A percentile compares a stretch with the other conserved stretches of the same genome.
These are phyloP conservation scores for Ogataea henricii DNA, from an alignment of 805 yeast genomes.

Conservation along the genomic window DNA sequence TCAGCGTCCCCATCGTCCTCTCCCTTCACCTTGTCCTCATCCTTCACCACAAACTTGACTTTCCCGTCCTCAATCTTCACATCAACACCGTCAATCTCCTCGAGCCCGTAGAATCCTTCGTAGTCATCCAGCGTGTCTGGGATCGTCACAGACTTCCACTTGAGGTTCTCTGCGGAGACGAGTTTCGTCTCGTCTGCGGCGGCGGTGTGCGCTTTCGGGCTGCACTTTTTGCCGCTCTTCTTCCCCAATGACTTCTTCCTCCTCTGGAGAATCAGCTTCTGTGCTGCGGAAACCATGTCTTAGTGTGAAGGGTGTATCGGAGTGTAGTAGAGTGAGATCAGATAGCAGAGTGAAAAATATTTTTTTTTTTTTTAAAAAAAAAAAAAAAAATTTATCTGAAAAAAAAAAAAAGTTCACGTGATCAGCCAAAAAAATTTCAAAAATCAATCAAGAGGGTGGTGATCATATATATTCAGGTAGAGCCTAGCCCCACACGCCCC, in stretches of 20 bases:
- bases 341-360: background rate
- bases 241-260: conserved; percentile 15
- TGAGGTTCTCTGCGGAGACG: conserved; percentile 52
- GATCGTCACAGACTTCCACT: conserved; percentile 82
- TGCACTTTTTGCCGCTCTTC: conserved; percentile 10
- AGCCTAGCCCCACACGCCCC: no score
- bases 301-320: background rate
- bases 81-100: conserved; percentile 91
- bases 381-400: conserved; percentile 4
- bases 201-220: background rate
- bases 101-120: conserved; percentile 89
- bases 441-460: no score
- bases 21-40: conserved; percentile 30
- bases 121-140: conserved; percentile 85
- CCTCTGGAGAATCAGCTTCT: conserved; percentile 19
- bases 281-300: conserved; percentile 23
- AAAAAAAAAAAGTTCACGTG: conserved; percentile 5
- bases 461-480: no score
- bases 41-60: conserved; percentile 56
- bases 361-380: conserved; percentile 6
- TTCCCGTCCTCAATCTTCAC: conserved; percentile 73
- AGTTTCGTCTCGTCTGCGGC: conserved; percentile 22
- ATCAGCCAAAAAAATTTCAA: conserved; percentile 7
- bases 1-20: conserved; percentile 13
- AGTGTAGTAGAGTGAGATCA: background rate